Base-by-base conservation (phyloP, 305 asterid genomes). In the Rubia peregrina region DNA sequence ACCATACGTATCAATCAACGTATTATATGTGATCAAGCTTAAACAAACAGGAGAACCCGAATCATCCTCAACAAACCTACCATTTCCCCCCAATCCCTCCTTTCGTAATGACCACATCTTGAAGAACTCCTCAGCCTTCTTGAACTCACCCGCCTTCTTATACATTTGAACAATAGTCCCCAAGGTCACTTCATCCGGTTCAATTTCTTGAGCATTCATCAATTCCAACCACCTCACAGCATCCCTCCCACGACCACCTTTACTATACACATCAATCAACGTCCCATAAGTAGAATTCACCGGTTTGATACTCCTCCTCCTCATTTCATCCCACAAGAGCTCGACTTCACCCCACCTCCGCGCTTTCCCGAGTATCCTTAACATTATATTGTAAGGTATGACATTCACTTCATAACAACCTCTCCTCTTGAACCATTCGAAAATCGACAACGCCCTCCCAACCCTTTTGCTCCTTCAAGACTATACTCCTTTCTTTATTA, bases 111-210 rank as follows among this genome's bases (percentile, higher is more conserved):
- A 89, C 96, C 98, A 94, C 65, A 84, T 86, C 84, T 81, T 88
- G 83, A 88, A 91, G 81, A 83, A 91, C 51, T 83, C 93, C 74
- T 94, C 97, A 1, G 97, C 99, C 65, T 84, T 79, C 72, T 81
- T 78, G 73, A 87, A 91, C 71, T 94, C 95, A 70, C 98, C 96
- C 0, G 87, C 87, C 73, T 81, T 91, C 70, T 94, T 94, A 80
- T 91, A 89, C 99, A 89, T 89, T 80, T 91, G 98, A 71, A 94
- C 86, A 13, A 91, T 83, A 62, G 78, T 89, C 77, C 95, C 97
- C 93, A 88, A 83, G 5, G 99, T 94, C 51, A 94, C 96, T 85
- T 94, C 99, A 53, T 94, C 99, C 0, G 98, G 98, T 75, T 80
- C 90, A 83, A 94, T 85, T 22, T 81, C 76, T 65, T 70, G 78